A percentile compares a stretch with the other conserved stretches of the same genome.
These are phyloP conservation scores for Paradendryphiella salina DNA, from an alignment of 2,329 filamentous ascomycete genomes.

Conservation along the genomic window DNA sequence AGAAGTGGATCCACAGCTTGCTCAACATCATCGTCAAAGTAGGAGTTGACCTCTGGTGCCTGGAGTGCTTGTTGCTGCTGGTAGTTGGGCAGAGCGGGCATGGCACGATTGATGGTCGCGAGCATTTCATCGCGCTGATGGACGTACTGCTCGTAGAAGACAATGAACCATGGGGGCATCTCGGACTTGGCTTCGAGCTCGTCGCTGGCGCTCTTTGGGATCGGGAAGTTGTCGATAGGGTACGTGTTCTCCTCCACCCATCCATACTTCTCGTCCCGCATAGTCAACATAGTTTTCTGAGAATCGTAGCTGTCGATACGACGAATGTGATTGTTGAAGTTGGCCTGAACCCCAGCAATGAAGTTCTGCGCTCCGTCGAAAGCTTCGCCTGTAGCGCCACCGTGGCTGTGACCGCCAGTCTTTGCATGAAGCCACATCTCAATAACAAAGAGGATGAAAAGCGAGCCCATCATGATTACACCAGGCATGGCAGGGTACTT, in stretches of 20 bases:
- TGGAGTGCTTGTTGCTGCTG: conserved; percentile 28
- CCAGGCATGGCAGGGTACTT: conserved; percentile 65
- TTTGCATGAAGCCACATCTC: conserved; percentile 65
- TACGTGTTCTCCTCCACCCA: conserved; percentile 40
- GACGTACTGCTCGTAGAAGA: conserved; percentile 66
- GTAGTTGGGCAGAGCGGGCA: conserved; percentile 39
- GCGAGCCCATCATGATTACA: conserved; percentile 66
- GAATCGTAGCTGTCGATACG: conserved; percentile 44
- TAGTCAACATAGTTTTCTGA: conserved; percentile 40
- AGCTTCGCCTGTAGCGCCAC: conserved; percentile 56
- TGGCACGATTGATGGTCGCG: conserved; percentile 54
- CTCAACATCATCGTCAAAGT: conserved; percentile 46
- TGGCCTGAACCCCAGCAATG: conserved; percentile 33
- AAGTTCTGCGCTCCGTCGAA: conserved; percentile 28
- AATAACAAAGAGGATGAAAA: conserved; percentile 64
- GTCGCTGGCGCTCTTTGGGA: conserved; percentile 33
- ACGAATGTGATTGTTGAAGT: conserved; percentile 38
- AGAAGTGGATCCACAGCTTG: conserved; percentile 45
- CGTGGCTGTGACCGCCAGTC: conserved; percentile 62
- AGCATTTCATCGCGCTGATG: conserved; percentile 64
- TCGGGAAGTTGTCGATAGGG: conserved; percentile 35
- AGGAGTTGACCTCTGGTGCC: conserved; percentile 34
- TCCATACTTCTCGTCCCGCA: conserved; percentile 39
- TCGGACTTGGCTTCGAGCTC: conserved; percentile 42
- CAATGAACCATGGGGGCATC: conserved; percentile 66